Evolutionary conservation across 768 basidiomycete species (phyloP).

Genomic region (Daedalea quercina): DNA sequence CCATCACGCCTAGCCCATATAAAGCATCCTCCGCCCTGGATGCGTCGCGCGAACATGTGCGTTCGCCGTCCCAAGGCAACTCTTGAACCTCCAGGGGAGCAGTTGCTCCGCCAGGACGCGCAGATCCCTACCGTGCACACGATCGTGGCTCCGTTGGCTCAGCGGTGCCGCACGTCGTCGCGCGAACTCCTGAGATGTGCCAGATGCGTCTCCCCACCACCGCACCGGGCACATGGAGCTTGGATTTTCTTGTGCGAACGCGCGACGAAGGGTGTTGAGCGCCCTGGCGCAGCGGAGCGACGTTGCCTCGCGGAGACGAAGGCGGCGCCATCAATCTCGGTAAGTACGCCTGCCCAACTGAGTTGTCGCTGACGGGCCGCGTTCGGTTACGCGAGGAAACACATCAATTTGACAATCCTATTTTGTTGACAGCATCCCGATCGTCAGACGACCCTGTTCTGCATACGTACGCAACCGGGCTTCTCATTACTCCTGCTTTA

Average conservation of each 20-base stretch:
- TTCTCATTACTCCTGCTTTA: too few species aligned
- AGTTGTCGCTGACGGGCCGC: neutral
- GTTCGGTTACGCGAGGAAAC: neutral
- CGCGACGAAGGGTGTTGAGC: neutral
- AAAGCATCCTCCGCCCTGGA: neutral
- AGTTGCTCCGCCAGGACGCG: too few species aligned
- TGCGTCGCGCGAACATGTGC: neutral
- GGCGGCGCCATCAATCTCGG: neutral
- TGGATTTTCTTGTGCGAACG: neutral
- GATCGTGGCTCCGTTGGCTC: neutral
- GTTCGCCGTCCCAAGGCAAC: too few species aligned
- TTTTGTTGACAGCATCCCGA: too few species aligned
- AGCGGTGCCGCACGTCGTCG: neutral
- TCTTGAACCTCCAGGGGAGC: too few species aligned
- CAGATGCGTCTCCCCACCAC: neutral
- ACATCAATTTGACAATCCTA: neutral
- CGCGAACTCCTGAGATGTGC: neutral
- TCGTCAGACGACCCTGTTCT: too few species aligned
- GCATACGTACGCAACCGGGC: too few species aligned
- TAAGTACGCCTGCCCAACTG: neutral
- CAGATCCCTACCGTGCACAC: too few species aligned
- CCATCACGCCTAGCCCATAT: conserved; percentile 4
- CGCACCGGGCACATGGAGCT: neutral
- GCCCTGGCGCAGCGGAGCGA: neutral
- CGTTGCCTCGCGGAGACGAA: neutral